phyloP scores from a whole-genome alignment of 257 asterid species.

The Anisodus acutangulus region DNA sequence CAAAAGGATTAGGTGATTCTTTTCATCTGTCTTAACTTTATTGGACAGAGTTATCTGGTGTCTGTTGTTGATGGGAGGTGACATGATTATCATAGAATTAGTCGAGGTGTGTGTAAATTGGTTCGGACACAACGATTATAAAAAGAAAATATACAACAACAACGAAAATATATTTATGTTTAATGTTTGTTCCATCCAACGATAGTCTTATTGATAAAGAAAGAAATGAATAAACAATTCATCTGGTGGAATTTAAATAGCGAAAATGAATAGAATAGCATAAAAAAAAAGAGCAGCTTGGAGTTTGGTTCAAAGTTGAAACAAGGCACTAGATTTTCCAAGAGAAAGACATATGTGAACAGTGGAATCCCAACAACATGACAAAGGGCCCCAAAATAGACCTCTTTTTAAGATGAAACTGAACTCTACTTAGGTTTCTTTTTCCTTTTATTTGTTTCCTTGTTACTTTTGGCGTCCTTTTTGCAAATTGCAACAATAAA shows the following conservation, averaged over 20 bases:
- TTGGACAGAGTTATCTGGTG: too few relatives aligned
- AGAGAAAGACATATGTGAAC: constrained; percentile 38
- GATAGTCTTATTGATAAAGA: constrained; percentile 34
- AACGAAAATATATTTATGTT: not conserved
- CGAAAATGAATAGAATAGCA: not conserved
- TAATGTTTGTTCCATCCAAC: constrained; percentile 49
- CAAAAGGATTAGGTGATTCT: too few relatives aligned
- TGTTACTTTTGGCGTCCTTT: not conserved
- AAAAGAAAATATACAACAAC: too few relatives aligned
- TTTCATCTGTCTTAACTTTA: too few relatives aligned
- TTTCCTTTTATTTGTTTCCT: not conserved
- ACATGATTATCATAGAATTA: too few relatives aligned
- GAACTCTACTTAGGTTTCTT: constrained; percentile 16
- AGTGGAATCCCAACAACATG: constrained; percentile 44
- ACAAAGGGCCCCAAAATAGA: constrained; percentile 37
- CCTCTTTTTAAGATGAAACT: constrained; percentile 35
- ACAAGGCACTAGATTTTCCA: constrained; percentile 35
- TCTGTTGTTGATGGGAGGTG: too few relatives aligned
- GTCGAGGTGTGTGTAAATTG: too few relatives aligned
- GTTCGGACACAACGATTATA: too few relatives aligned
- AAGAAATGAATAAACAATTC: constrained; percentile 38
- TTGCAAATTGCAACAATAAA: constrained; percentile 20
- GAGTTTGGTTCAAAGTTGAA: constrained; percentile 33
- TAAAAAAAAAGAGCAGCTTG: constrained; percentile 21
- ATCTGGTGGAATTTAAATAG: constrained; percentile 34